These are phyloP conservation scores for barrel medic (Medicago truncatula) DNA, from an alignment of 306 rosid species.

Conservation along the genomic window DNA sequence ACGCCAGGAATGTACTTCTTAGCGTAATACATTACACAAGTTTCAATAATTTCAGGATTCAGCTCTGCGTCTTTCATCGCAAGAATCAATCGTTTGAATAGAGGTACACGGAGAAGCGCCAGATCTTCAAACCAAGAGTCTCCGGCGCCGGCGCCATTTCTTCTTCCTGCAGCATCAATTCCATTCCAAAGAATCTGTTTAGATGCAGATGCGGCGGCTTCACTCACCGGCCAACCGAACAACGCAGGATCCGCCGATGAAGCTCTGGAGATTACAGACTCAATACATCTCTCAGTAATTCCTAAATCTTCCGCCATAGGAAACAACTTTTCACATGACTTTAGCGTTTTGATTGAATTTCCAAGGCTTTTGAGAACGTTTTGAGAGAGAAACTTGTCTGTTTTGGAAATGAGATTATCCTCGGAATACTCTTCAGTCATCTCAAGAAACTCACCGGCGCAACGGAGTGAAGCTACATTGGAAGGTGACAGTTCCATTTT, in stretches of 20 bases:
- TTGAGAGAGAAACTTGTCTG: slow-evolving; percentile 75
- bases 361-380: slow-evolving; percentile 70
- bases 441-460: slow-evolving; percentile 93
- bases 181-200: slow-evolving; percentile 76
- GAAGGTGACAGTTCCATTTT: slow-evolving; percentile 73
- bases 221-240: slow-evolving; percentile 86
- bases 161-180: slow-evolving; percentile 60
- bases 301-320: slow-evolving; percentile 68
- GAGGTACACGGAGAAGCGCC: slow-evolving; percentile 63
- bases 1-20: slow-evolving; percentile 85
- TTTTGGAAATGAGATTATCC: slow-evolving; percentile 85
- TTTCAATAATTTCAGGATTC: slow-evolving; percentile 74
- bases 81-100: slow-evolving; percentile 69
- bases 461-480: slow-evolving; percentile 88
- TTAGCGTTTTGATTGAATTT: slow-evolving; percentile 75
- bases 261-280: slow-evolving; percentile 66
- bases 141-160: slow-evolving; percentile 38
- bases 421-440: slow-evolving; percentile 92
- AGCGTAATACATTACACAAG: slow-evolving; percentile 78
- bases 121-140: slow-evolving; percentile 87
- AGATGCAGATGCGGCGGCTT: slow-evolving; percentile 47
- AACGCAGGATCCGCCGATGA: slow-evolving; percentile 72
- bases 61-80: slow-evolving; percentile 64
- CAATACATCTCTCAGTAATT: slow-evolving; percentile 74
- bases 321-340: slow-evolving; percentile 73